Evolutionary conservation across 306 rosid genomes (phyloP).

Genomic region (Ammopiptanthus mongolicus): DNA sequence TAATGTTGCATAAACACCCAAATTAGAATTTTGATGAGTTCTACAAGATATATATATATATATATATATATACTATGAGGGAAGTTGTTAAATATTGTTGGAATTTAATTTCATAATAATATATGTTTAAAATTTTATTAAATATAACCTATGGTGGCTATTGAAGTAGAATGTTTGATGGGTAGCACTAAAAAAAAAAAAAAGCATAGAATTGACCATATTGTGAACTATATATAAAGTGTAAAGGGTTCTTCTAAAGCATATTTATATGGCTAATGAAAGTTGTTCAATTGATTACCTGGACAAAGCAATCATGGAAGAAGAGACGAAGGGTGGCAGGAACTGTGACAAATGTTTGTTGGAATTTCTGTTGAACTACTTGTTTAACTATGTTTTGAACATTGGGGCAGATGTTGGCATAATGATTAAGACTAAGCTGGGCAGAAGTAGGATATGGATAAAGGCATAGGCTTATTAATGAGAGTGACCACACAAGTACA

Average conservation of each 20-base stretch:
- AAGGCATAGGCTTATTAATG: constrained; percentile 26
- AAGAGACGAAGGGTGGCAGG: constrained; percentile 88
- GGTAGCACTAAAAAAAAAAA: too few species aligned
- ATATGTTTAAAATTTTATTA: too few species aligned
- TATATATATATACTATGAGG: too few species aligned
- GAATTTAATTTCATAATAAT: too few species aligned
- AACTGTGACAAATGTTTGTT: constrained; percentile 72
- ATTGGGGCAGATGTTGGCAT: constrained; percentile 73
- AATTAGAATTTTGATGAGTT: background rate
- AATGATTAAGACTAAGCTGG: constrained; percentile 58
- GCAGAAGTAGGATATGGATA: constrained; percentile 34
- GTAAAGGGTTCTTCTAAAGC: too few species aligned
- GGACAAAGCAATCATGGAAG: constrained; percentile 90
- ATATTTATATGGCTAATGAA: background rate
- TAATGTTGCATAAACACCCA: background rate
- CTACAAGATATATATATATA: background rate
- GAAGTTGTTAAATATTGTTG: too few species aligned
- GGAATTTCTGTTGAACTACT: constrained; percentile 50
- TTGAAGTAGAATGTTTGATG: background rate
- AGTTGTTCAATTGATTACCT: constrained; percentile 27
- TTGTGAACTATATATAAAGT: background rate
- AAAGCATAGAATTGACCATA: background rate
- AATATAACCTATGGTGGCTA: too few species aligned
- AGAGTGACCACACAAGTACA: constrained; percentile 36
- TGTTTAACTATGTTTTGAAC: constrained; percentile 55